Evolutionary conservation across 2,329 filamentous ascomycete genomes (phyloP).

Genomic region (Fusarium robinianum): DNA sequence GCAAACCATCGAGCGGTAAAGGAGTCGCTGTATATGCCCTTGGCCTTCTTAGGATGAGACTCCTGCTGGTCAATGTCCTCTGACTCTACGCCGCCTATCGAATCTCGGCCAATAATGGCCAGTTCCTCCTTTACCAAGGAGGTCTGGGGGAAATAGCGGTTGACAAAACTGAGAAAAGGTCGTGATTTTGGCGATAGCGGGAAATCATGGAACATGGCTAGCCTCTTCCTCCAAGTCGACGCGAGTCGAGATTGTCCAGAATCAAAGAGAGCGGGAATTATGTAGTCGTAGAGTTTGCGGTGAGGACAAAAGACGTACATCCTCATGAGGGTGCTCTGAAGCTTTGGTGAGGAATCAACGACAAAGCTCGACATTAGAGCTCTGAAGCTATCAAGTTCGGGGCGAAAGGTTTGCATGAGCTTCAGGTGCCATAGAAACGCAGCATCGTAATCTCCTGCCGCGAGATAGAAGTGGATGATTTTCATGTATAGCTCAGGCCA

Average conservation of each 20-base stretch:
- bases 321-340: slow-evolving; percentile 47
- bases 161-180: slow-evolving; percentile 55
- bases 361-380: slow-evolving; percentile 51
- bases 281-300: slow-evolving; percentile 53
- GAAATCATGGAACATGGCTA: slow-evolving; percentile 48
- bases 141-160: slow-evolving; percentile 50
- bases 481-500: slow-evolving; percentile 59
- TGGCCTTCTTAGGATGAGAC: slow-evolving; percentile 2
- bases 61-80: neutral
- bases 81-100: neutral
- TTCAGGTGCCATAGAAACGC: slow-evolving; percentile 55
- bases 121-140: slow-evolving; percentile 46
- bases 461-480: slow-evolving; percentile 51
- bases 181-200: slow-evolving; percentile 48
- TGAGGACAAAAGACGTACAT: slow-evolving; percentile 52
- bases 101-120: slow-evolving; percentile 17
- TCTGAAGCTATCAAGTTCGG: slow-evolving; percentile 48
- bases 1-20: slow-evolving; percentile 85
- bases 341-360: slow-evolving; percentile 41
- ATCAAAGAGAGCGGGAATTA: slow-evolving; percentile 57
- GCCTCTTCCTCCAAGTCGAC: slow-evolving; percentile 51
- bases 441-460: slow-evolving; percentile 43
- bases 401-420: slow-evolving; percentile 49
- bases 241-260: slow-evolving; percentile 52
- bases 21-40: slow-evolving; percentile 43